Conservation (phyloP, 768 basidiomycete genomes). For the Kondoa malvinella region DNA sequence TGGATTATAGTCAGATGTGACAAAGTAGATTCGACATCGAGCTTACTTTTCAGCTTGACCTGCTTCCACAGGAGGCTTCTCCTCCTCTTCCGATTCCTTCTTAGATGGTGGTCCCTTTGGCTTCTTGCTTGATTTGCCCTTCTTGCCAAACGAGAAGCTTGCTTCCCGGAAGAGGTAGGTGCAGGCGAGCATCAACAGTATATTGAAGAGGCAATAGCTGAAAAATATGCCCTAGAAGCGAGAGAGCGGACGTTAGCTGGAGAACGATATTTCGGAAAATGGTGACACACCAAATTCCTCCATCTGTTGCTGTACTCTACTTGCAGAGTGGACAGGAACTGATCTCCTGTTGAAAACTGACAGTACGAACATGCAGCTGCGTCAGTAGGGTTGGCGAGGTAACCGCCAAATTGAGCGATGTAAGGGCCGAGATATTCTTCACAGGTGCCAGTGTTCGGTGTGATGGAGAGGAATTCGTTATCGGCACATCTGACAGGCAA, state of each 20-base stretch:
- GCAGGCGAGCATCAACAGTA: not conserved
- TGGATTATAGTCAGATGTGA: no score
- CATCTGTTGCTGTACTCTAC: not conserved
- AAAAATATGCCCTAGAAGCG: not conserved
- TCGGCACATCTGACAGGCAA: slow-evolving; percentile 11
- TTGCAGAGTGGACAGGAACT: not conserved
- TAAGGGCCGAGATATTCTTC: slow-evolving; percentile 18
- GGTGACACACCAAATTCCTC: not conserved
- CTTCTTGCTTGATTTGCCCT: not conserved
- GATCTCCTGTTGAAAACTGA: not conserved
- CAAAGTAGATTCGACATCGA: no score
- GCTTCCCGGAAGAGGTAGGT: not conserved
- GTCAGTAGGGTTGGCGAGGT: slow-evolving; percentile 19
- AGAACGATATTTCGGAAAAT: not conserved
- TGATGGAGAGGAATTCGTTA: slow-evolving; percentile 18
- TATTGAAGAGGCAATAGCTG: not conserved
- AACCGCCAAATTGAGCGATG: slow-evolving; percentile 16
- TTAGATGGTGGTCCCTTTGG: not conserved
- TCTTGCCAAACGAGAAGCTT: not conserved
- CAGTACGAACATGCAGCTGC: slow-evolving; percentile 12
- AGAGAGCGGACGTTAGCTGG: not conserved
- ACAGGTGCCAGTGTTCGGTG: slow-evolving; percentile 24
- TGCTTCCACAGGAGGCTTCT: not conserved
- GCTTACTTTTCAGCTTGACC: not conserved
- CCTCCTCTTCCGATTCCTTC: not conserved